A percentile compares a stretch with the other conserved stretches of the same genome.
Evolutionary conservation across 352 stramenopile genomes (phyloP).

Genomic region (Globisporangium radiosum): DNA sequence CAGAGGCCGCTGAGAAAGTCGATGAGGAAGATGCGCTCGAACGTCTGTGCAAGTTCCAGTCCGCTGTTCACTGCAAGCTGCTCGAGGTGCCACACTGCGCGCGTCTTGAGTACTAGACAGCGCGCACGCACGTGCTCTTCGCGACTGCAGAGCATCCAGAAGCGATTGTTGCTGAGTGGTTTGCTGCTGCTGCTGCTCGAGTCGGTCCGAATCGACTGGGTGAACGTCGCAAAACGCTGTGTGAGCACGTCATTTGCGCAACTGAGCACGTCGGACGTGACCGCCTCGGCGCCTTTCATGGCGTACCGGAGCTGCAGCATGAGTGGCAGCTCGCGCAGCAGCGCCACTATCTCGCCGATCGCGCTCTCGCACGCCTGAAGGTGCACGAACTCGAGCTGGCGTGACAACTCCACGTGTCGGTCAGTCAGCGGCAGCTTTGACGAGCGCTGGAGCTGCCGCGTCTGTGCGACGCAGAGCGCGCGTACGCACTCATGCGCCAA

Average conservation of each 20-base stretch:
- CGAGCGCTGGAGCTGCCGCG: background rate
- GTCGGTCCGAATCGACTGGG: background rate
- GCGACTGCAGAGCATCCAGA: conserved; percentile 7
- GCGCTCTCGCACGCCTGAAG: conserved; percentile 20
- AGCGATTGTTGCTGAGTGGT: background rate
- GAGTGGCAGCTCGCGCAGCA: conserved; percentile 20
- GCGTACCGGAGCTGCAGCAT: conserved; percentile 16
- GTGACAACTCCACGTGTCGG: background rate
- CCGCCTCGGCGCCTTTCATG: background rate
- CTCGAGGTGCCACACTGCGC: conserved; percentile 10
- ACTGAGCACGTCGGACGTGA: background rate
- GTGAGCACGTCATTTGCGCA: background rate
- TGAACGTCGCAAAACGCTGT: conserved; percentile 2
- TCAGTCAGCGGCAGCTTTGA: background rate
- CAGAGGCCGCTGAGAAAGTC: conserved; percentile 7
- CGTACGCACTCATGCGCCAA: conserved; percentile 8
- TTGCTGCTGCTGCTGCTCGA: background rate
- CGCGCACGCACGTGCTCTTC: conserved; percentile 4
- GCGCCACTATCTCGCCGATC: conserved; percentile 20
- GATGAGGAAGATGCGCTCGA: conserved; percentile 14
- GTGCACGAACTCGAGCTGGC: conserved; percentile 8
- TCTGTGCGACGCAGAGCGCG: conserved; percentile 3
- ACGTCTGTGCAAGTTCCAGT: conserved; percentile 3
- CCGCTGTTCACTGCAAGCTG: background rate
- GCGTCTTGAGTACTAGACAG: conserved; percentile 6